Base-by-base conservation (phyloP, 129 eudicot species). In the Sambucus nigra region DNA sequence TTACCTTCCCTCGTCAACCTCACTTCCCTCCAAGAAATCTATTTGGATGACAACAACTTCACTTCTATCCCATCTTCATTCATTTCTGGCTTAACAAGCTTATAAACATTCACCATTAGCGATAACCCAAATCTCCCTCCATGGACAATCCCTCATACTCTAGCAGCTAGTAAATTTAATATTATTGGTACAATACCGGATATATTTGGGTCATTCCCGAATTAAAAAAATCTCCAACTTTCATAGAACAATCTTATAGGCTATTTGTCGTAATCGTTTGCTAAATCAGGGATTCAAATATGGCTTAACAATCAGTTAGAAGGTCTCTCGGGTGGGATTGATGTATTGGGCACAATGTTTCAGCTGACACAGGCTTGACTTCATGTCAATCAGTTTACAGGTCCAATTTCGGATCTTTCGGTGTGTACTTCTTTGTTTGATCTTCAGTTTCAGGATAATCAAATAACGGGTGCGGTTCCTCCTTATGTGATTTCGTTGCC, bases 171-270 rank as follows among this genome's bases (percentile, higher is more conserved):
- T 24, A 66, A 57, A 28, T 66, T 79, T 1, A 75, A 71, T 5
- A 35, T 87, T 0, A 20, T 33, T 0, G 88, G 86, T 0, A 13
- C 49, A 0, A 76, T 87, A 1, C 96, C 96, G 0, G 83, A 87
- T 11, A 56, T 87, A 2, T 83, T 87, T 17, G 79, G 10, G 0
- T 42, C 59, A 0, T 56, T 87, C 9, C 75, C 67, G 0, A 72
- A 68, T 53, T 63, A 82, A 21, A 73, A 73, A 63, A 38, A 14
- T 53, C 68, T 87, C 7, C 62, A 73, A 32, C 56, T 87, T 0
- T 79, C 94, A 0, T 80, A 82, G 59, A 87, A 87, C 25, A 76
- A 80, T 35, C 63, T 87, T 21, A 71, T 94, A 4, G 96, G 94
- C 4, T 21, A 11, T 10, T 27, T 87, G 19, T 89, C 89, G 0